phyloP scores from a whole-genome alignment of 2,329 filamentous ascomycete species.

The Dryadomyces quercus-mongolicae region DNA sequence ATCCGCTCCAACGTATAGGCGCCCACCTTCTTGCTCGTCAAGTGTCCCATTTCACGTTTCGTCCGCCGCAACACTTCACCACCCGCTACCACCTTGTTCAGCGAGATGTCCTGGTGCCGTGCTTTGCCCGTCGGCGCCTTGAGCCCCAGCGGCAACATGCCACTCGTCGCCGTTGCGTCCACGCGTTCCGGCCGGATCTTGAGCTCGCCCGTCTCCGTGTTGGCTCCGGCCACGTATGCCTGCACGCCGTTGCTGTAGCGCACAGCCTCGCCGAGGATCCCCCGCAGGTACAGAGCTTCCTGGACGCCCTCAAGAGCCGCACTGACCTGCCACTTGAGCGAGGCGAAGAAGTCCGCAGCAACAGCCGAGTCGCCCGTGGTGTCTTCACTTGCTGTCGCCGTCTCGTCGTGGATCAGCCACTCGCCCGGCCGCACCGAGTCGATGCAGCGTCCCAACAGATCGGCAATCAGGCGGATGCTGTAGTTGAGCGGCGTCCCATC shows the following conservation, averaged over 20 bases:
- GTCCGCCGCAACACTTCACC: constrained; percentile 61
- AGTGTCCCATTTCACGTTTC: constrained; percentile 60
- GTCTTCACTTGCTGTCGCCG: constrained; percentile 11
- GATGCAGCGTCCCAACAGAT: constrained; percentile 59
- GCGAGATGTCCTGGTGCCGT: constrained; percentile 19
- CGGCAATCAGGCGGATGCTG: constrained; percentile 58
- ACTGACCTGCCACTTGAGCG: constrained; percentile 55
- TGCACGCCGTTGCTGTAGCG: constrained; percentile 35
- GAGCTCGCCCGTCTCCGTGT: constrained; percentile 20
- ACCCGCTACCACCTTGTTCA: constrained; percentile 49
- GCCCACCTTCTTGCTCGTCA: constrained; percentile 68
- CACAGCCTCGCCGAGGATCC: constrained; percentile 53
- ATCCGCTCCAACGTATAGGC: constrained; percentile 77
- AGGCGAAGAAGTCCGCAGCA: constrained; percentile 47
- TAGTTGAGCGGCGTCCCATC: constrained; percentile 46
- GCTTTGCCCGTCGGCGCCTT: constrained; percentile 29
- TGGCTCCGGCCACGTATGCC: constrained; percentile 32
- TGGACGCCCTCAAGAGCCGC: constrained; percentile 61
- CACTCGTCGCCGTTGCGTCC: constrained; percentile 23
- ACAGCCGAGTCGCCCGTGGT: background rate
- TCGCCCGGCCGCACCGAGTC: constrained; percentile 65
- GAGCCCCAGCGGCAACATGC: constrained; percentile 59
- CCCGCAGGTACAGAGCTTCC: constrained; percentile 53
- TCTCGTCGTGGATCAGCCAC: constrained; percentile 54
- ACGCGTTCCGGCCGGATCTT: constrained; percentile 20